Evolutionary conservation across 441 rosid genomes (phyloP), one percentile per base, ranked within the genome.

Genomic region (Syzygium malaccense): DNA sequence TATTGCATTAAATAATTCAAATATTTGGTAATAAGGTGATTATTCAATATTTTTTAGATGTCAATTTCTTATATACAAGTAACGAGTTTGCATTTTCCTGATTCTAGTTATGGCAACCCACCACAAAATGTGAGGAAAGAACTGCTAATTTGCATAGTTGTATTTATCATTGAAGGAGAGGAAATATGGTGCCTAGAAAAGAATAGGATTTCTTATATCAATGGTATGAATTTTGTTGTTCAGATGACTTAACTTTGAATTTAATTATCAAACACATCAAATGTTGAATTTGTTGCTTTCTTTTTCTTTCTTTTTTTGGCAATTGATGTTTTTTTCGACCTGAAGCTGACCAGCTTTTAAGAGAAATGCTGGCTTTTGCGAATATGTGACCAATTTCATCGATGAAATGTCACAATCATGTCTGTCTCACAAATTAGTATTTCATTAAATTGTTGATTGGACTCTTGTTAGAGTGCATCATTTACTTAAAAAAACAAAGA

Each of bases 141-240:
- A 64, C 19, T 1, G 2, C 41, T 64, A 15, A 7, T 30, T 30
- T 64, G 41, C 3, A 0, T 64, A 30, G 33, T 54, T 15, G 17
- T 54, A n/a, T 7, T n/a, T 6, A 62, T 62, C 71, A 3, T n/a
- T 62, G 37, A 64, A 64, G 11, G 41, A 64, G 37, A 30, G 41
- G 41, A 64, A 14, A 32, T 30, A 64, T 17, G 33, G 3, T 1
- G 11, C 41, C 11, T 11, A 0, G 0, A 17, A 64, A 30, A 30
- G 37, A 30, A 30, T 30, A 17, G 23, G 75, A 30, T 64, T 55
- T 55, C 25, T 55, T 55, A 19, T 55, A 55, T 19, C 57, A 6
- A 55, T 19, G 57, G 25, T 19, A 19, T 20, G 75, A 20, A 30
- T 64, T 30, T 30, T 64, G 41, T 64, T 30, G 32, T n/a, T 32